Conservation (phyloP, 257 asterid genomes). For the Catharanthus roseus region DNA sequence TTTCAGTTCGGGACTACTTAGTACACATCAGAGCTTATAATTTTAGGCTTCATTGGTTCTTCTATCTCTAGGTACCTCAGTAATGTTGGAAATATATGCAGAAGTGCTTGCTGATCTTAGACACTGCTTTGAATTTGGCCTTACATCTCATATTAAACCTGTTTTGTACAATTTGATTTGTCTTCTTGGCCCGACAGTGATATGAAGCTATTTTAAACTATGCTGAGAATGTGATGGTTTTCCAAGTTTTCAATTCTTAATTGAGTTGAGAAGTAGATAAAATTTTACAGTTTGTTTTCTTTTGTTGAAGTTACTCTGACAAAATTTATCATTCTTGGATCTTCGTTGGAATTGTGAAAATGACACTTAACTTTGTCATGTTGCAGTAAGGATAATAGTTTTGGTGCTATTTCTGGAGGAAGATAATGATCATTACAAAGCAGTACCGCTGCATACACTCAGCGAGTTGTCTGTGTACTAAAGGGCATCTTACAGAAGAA, state of each 20-base stretch:
- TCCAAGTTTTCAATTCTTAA: neutral
- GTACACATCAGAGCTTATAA: neutral
- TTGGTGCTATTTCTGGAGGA: slow-evolving; percentile 33
- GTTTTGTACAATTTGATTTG: neutral
- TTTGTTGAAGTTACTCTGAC: neutral
- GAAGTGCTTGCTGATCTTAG: neutral
- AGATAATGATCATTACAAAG: slow-evolving; percentile 57
- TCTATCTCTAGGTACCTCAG: neutral
- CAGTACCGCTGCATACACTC: slow-evolving; percentile 93
- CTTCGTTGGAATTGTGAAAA: neutral
- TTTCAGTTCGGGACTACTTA: neutral
- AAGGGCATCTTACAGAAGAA: slow-evolving; percentile 82
- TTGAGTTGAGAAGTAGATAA: neutral
- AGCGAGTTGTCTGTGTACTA: slow-evolving; percentile 67
- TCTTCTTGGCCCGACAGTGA: neutral
- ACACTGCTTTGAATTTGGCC: slow-evolving; percentile 1
- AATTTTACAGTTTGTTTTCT: neutral
- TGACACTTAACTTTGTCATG: neutral
- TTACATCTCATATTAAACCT: neutral
- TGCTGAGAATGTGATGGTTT: neutral
- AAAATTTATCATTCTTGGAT: slow-evolving; percentile 1
- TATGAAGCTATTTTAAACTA: neutral
- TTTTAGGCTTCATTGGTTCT: neutral
- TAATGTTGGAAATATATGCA: neutral
- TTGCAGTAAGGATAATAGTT: neutral